A percentile compares a stretch with the other conserved stretches of the same genome.
Evolutionary conservation across 1,284 basidiomycete genomes (phyloP).

Genomic region (Chalciporus sp.): DNA sequence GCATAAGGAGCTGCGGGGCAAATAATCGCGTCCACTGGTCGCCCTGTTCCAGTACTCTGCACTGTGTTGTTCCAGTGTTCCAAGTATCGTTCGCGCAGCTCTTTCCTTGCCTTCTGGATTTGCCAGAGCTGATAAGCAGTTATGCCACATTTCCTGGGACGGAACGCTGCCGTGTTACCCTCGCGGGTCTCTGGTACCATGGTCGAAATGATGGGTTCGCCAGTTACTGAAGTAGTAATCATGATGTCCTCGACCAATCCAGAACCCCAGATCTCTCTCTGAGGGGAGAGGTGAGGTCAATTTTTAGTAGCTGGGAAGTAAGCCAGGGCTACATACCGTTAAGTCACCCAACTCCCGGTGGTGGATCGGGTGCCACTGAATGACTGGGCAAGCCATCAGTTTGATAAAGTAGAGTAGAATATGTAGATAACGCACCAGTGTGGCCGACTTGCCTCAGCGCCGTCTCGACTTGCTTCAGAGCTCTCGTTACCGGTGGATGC

Average conservation of each 20-base stretch:
- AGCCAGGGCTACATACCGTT: slow-evolving; percentile 34
- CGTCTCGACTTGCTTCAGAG: slow-evolving; percentile 56
- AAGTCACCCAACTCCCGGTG: slow-evolving; percentile 39
- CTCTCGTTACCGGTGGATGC: slow-evolving; percentile 71
- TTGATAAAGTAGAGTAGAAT: not conserved
- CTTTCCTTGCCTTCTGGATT: slow-evolving; percentile 46
- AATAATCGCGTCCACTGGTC: slow-evolving; percentile 68
- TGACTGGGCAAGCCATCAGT: slow-evolving; percentile 27
- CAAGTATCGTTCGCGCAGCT: slow-evolving; percentile 51
- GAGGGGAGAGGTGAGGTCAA: not conserved
- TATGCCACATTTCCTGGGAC: slow-evolving; percentile 23
- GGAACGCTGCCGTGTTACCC: slow-evolving; percentile 19
- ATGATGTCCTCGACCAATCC: slow-evolving; percentile 48
- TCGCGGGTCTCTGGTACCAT: slow-evolving; percentile 43
- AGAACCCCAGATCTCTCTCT: slow-evolving; percentile 46
- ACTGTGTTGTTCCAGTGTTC: slow-evolving; percentile 59
- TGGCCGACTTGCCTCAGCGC: slow-evolving; percentile 71
- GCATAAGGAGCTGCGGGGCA: slow-evolving; percentile 53
- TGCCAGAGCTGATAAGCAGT: slow-evolving; percentile 61
- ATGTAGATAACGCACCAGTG: slow-evolving; percentile 42
- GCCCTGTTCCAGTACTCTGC: slow-evolving; percentile 53
- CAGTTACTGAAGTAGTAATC: slow-evolving; percentile 39
- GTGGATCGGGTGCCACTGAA: slow-evolving; percentile 47
- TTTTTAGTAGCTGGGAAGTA: not conserved
- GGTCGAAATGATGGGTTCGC: slow-evolving; percentile 53